Evolutionary conservation across 495 filamentous ascomycete genomes (phyloP), one percentile per base, ranked within the genome.

Genomic region (Annulohypoxylon maeteangense): DNA sequence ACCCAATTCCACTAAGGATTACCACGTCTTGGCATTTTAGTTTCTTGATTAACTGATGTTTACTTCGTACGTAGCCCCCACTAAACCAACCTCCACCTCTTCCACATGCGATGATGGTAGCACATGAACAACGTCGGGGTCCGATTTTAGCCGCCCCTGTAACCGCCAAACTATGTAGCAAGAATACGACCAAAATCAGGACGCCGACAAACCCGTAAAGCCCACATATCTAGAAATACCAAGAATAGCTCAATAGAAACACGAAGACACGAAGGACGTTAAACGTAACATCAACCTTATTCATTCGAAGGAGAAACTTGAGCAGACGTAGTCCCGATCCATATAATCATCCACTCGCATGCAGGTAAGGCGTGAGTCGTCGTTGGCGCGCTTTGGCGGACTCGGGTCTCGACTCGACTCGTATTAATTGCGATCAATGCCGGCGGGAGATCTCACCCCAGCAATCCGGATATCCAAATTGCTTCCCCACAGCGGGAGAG

Each of bases 381-480:
- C 48, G 27, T 65, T 73, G 65, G 70, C 27, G 70, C 70, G 70
- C 70, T 73, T 73, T 23, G 56, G 12, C 65, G 34, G 45, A 29
- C 23, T 22, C 16, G 32, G 61, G 56, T 16, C 65, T 65, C 60
- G 56, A 73, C 45, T 44, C 40, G 31, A 12, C 61, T 72, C 65
- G 65, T 56, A 68, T 68, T 58, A 7, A 54, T 34, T 54, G 27
- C 32, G 42, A 50, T 65, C 29, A 56, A 65, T 36, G 57, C 57
- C 57, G 23, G 34, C 64, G 65, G 70, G 64, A 56, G 53, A 68
- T 62, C 55, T 23, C 51, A 65, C 65, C 65, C 70, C 60, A 73
- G 65, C 57, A 65, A 73, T 68, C 70, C 70, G 70, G 70, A 58
- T 68, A 70, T 68, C 70, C 65, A 73, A 65, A 73, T 73, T 73